A percentile compares a stretch with the other conserved stretches of the same genome.
Conservation (phyloP, 768 basidiomycete genomes). For the Tricholoma furcatifolium region DNA sequence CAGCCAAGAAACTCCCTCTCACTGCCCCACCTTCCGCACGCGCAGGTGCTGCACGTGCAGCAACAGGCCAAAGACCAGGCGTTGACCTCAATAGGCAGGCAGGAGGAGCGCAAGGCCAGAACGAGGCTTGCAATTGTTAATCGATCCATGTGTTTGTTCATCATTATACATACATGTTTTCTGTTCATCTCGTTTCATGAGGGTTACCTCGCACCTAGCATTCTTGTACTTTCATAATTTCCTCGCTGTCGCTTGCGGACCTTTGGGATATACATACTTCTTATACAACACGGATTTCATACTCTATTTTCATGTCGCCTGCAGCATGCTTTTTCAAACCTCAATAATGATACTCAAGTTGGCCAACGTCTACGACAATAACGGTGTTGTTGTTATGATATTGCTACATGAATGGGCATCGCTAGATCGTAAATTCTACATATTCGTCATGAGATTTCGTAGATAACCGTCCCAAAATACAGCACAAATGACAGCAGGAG, state of each 20-base stretch:
- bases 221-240: conserved; percentile 29
- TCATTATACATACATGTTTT: conserved; percentile 11
- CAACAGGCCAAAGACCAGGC: conserved; percentile 54
- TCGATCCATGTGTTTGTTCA: background rate
- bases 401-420: no score
- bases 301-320: conserved; percentile 4
- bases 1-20: conserved; percentile 89
- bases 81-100: conserved; percentile 82
- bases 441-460: background rate
- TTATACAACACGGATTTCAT: conserved; percentile 22
- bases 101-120: conserved; percentile 44
- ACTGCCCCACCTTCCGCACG: conserved; percentile 68
- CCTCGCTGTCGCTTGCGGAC: conserved; percentile 31
- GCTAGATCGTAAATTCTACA: no score
- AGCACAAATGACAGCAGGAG: background rate
- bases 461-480: background rate
- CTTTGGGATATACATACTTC: conserved; percentile 38
- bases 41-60: conserved; percentile 51
- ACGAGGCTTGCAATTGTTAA: conserved; percentile 80
- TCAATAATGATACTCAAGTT: background rate
- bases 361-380: no score
- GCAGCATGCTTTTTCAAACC: conserved; percentile 3
- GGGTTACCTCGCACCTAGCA: conserved; percentile 19
- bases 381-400: no score
- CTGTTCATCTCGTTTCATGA: conserved; percentile 19